phyloP scores from a whole-genome alignment of 1,284 basidiomycete species.

The Sparassis latifolia region DNA sequence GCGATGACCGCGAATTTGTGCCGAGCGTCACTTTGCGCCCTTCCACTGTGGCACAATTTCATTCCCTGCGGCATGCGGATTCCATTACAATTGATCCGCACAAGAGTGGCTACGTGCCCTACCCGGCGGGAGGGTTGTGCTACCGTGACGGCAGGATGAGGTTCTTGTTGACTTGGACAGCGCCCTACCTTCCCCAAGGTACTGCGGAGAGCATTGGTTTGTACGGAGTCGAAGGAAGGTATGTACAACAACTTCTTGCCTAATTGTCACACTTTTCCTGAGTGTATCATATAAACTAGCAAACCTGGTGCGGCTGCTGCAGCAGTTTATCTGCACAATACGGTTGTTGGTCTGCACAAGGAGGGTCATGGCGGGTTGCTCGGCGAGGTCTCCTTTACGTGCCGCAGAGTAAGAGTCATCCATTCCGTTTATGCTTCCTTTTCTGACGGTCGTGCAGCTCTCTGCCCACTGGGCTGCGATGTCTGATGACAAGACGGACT shows the following conservation, averaged over 20 bases:
- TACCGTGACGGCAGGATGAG: slow-evolving; percentile 36
- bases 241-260: slow-evolving; percentile 1
- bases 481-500: slow-evolving; percentile 23
- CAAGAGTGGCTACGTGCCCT: slow-evolving; percentile 39
- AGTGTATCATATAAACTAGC: slow-evolving; percentile 16
- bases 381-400: slow-evolving; percentile 33
- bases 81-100: slow-evolving; percentile 42
- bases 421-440: not conserved
- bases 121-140: slow-evolving; percentile 38
- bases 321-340: slow-evolving; percentile 30
- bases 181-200: slow-evolving; percentile 26
- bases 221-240: slow-evolving; percentile 43
- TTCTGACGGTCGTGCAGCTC: slow-evolving; percentile 13
- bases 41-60: slow-evolving; percentile 14
- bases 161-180: slow-evolving; percentile 35
- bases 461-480: slow-evolving; percentile 36
- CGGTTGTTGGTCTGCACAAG: slow-evolving; percentile 31
- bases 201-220: slow-evolving; percentile 32
- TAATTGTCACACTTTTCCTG: not conserved
- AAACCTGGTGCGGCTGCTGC: slow-evolving; percentile 39
- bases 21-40: not conserved
- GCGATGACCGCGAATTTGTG: not conserved
- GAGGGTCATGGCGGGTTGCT: slow-evolving; percentile 19
- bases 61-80: slow-evolving; percentile 25
- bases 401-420: slow-evolving; percentile 21